Base-by-base conservation (phyloP, 257 asterid species). In the Nicotiana attenuata region DNA sequence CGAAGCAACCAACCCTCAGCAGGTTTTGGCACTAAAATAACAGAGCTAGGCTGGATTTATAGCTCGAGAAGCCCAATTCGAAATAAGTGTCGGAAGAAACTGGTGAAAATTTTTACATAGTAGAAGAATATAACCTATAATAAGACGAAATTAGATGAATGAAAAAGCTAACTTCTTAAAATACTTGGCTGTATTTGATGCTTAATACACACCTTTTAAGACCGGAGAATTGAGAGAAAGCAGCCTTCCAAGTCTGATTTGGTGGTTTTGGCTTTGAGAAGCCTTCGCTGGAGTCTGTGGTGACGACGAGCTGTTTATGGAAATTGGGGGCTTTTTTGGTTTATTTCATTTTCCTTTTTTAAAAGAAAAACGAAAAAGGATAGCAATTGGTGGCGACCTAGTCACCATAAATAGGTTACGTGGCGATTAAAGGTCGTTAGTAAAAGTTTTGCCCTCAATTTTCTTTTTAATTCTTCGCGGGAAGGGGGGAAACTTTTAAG, bases 381-480 rank as follows among this genome's bases (percentile, higher is more conserved):
- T 56, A 13, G 8, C 14, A 69, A 41, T 20, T 41, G 20, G 59
- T 41, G 78, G 78, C 78, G 57, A 69, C 78, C 78, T 68, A 68
- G 77, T 68, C 77, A 68, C 77, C 31, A 38, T 68, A 68, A 38
- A 68, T 38, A 35, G 56, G 31, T 68, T 35, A n/a, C 41, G 77
- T 68, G 31, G 59, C 78, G 78, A 69, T 20, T 69, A 14, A 41
- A 10, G 31, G 78, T 69, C 50, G 78, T n/a, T 56, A 10, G 45
- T 56, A 11, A 69, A 69, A 69, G 59, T 26, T 69, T 69, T 69
- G 41, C 78, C 14, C 78, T 5, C 57, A n/a, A 38, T 38, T 7
- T 38, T 38, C 45, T 38, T 7, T 38, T 38, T 38, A 10, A 38
- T 10, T 38, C 45, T 38, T 38, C 45, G 45, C 45, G 45, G 45